phyloP scores from a whole-genome alignment of 257 asterid genomes.

The Agastache rugosa region DNA sequence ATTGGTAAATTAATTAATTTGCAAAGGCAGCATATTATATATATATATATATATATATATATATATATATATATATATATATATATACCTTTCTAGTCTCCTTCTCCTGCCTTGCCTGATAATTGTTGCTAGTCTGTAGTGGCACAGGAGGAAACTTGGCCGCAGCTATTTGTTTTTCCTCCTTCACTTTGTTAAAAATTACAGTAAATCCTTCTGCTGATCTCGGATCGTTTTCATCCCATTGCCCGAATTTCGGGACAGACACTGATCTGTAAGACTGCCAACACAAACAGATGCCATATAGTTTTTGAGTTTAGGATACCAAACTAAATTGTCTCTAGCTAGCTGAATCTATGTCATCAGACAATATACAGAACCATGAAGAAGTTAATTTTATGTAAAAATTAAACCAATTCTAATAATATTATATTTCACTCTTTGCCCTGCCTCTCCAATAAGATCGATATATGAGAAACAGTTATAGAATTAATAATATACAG shows the following conservation, averaged over 20 bases:
- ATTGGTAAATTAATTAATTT: too few relatives aligned
- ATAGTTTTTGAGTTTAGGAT: too few relatives aligned
- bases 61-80: too few relatives aligned
- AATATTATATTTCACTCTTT: too few relatives aligned
- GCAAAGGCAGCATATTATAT: neutral
- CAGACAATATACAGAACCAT: too few relatives aligned
- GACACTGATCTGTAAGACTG: constrained; percentile 71
- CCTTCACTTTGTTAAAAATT: constrained; percentile 76
- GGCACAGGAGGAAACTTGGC: constrained; percentile 56
- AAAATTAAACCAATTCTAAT: too few relatives aligned
- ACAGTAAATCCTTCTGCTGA: constrained; percentile 79
- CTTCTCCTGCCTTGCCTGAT: constrained; percentile 37
- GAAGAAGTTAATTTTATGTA: neutral
- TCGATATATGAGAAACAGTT: too few relatives aligned
- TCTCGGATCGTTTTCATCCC: constrained; percentile 75
- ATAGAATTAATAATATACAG: neutral
- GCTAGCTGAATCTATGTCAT: too few relatives aligned
- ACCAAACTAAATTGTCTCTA: too few relatives aligned
- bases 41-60: too few relatives aligned
- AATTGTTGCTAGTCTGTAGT: constrained; percentile 32
- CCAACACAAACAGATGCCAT: neutral
- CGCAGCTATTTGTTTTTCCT: constrained; percentile 76
- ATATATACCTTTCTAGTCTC: constrained; percentile 46
- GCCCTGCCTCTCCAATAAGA: too few relatives aligned
- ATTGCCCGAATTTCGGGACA: constrained; percentile 80